Conservation (phyloP, 2,329 filamentous ascomycete species). For the Sordariomycetes sp. region DNA sequence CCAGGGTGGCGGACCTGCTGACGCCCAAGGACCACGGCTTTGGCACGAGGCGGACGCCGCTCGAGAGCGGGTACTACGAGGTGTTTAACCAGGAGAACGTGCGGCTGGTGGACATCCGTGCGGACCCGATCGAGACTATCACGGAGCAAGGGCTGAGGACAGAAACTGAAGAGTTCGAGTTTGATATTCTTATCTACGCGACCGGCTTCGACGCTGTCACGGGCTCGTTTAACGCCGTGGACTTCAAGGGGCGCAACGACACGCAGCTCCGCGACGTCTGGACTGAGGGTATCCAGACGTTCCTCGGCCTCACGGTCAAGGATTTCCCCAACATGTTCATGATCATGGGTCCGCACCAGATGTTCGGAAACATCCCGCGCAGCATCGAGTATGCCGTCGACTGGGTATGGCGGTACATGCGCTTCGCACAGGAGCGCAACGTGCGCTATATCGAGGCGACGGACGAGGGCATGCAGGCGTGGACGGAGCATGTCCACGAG, state of each 20-base stretch:
- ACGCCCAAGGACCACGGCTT: conserved; percentile 53
- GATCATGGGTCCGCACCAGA: conserved; percentile 48
- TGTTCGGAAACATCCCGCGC: conserved; percentile 54
- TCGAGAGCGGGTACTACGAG: conserved; percentile 57
- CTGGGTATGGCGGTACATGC: conserved; percentile 40
- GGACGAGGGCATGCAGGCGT: conserved; percentile 22
- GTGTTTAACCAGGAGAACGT: conserved; percentile 52
- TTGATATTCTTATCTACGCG: conserved; percentile 57
- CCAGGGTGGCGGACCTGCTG: conserved; percentile 42
- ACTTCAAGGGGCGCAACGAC: conserved; percentile 38
- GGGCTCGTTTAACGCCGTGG: conserved; percentile 19
- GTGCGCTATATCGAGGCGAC: conserved; percentile 44
- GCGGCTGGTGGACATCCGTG: conserved; percentile 39
- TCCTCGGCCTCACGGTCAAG: conserved; percentile 52
- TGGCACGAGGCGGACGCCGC: conserved; percentile 52
- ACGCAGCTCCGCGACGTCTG: conserved; percentile 45
- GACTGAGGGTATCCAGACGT: conserved; percentile 46
- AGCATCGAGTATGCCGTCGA: conserved; percentile 32
- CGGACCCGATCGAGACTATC: conserved; percentile 44
- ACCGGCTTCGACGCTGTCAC: conserved; percentile 54
- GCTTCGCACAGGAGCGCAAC: conserved; percentile 53
- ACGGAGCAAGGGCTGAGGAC: conserved; percentile 50
- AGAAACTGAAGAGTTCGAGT: conserved; percentile 42
- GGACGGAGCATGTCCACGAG: conserved; percentile 36
- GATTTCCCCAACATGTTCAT: conserved; percentile 60